phyloP scores from a whole-genome alignment of 2,329 filamentous ascomycete genomes.

The Penicillium brevicompactum region DNA sequence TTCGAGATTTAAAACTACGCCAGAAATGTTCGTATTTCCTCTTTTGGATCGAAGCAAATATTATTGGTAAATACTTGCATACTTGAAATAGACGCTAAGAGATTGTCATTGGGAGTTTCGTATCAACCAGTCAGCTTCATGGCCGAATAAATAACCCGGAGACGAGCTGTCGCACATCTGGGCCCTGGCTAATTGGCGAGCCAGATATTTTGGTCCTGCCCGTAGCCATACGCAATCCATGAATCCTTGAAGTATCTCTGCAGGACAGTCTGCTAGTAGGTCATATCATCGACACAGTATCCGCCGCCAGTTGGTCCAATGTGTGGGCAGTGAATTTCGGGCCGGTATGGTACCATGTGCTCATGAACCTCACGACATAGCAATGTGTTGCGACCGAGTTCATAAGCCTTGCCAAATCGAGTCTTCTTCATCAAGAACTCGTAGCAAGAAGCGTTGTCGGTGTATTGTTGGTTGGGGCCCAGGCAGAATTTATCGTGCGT shows the following conservation, averaged over 20 bases:
- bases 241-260: conserved; percentile 27
- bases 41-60: too few relatives aligned
- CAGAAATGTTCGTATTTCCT: too few relatives aligned
- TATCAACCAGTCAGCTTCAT: too few relatives aligned
- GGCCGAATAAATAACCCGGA: background rate
- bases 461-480: conserved; percentile 25
- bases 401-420: conserved; percentile 28
- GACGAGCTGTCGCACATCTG: background rate
- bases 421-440: conserved; percentile 20
- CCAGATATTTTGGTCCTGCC: conserved; percentile 22
- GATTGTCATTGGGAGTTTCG: too few relatives aligned
- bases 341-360: conserved; percentile 31
- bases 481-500: conserved; percentile 24
- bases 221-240: conserved; percentile 28
- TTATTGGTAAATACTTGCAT: too few relatives aligned
- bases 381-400: conserved; percentile 29
- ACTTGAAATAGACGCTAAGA: too few relatives aligned
- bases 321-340: conserved; percentile 29
- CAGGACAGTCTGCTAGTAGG: conserved; percentile 24
- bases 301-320: conserved; percentile 30
- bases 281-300: conserved; percentile 32
- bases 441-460: conserved; percentile 16
- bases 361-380: conserved; percentile 33
- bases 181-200: background rate
- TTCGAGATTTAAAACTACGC: too few relatives aligned